Evolutionary conservation across 495 filamentous ascomycete genomes (phyloP), one percentile per base, ranked within the genome.

Genomic region (Elaphomyces granulatus): DNA sequence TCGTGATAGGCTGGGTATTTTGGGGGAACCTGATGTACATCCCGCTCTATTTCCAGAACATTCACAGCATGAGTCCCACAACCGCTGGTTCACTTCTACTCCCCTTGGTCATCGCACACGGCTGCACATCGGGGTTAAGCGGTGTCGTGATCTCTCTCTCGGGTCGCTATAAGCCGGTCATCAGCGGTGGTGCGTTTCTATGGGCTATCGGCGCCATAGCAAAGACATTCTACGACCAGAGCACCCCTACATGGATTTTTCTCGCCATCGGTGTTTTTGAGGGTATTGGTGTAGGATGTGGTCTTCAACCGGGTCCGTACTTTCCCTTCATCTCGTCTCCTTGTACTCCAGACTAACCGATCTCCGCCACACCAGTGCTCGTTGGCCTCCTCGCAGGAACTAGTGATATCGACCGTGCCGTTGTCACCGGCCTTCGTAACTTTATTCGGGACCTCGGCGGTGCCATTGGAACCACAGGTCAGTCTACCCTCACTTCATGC

Each of bases 1-100:
- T 31, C 3, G 7, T 42, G 8, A 21, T 19, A 21, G 44, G 45
- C n/a, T 43, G 8, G 3, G 28, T 20, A 2, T 52, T 32, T 15
- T 46, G 26, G 21, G 42, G 36, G n/a, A 46, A 48, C 10, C 54
- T 74, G 12, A 75, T 69, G 48, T 71, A 64, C 41, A 41, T 68
- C 2, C 67, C 67, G 0, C 47, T 72, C 0, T 70, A 58, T 48
- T 60, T 70, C 15, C 67, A 72, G 45, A 53, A 50, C 8, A 64
- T 64, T 1, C 49, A 48, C 3, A 45, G 48, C 16, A 53, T 50
- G 0, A 48, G 47, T 3, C 63, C 68, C 2, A 34, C 60, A 10
- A 39, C 37, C 2, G 53, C 59, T 2, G 66, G 63, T 20, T 21
- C 58, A 2, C 43, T 64, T 3, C 50, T 66, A 12, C 44, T 70